A percentile compares a stretch with the other conserved stretches of the same genome.
phyloP scores from a whole-genome alignment of 164 flowering plant species.

The Nymphaea thermarum region DNA sequence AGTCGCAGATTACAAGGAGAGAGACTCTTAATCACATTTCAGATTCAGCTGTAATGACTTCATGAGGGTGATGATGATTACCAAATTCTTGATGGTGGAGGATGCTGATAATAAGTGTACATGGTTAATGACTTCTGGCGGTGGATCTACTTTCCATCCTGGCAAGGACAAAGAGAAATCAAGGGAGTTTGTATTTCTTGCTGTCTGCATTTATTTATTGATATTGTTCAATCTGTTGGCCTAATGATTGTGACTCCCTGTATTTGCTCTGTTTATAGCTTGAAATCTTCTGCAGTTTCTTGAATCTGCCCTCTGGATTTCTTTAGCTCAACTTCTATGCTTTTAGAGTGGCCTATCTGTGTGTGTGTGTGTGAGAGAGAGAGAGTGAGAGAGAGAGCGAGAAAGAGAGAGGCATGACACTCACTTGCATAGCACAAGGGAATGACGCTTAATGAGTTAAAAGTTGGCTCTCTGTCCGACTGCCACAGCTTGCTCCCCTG shows the following conservation, averaged over 20 bases:
- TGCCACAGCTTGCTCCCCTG: too few relatives aligned
- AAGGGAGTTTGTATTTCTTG: background rate
- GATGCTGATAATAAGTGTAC: background rate
- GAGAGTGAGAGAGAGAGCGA: too few relatives aligned
- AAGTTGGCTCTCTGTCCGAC: too few relatives aligned
- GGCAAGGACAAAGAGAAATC: background rate
- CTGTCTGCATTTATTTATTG: background rate
- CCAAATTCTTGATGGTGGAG: background rate
- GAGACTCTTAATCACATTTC: background rate
- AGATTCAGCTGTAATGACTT: background rate
- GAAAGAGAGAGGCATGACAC: too few relatives aligned
- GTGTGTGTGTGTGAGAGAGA: too few relatives aligned
- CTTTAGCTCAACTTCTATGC: too few relatives aligned
- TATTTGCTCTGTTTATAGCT: background rate
- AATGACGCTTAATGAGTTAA: too few relatives aligned
- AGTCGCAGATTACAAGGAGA: conserved; percentile 16
- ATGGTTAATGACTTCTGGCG: background rate
- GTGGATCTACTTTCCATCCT: background rate
- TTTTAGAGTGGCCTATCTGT: too few relatives aligned
- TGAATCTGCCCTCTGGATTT: too few relatives aligned
- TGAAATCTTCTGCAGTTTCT: too few relatives aligned
- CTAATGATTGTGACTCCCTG: background rate
- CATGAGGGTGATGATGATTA: background rate
- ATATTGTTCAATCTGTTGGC: background rate
- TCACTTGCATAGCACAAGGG: too few relatives aligned